A percentile compares a stretch with the other conserved stretches of the same genome.
Evolutionary conservation across 2,329 filamentous ascomycete genomes (phyloP).

Genomic region (Venturia effusa): DNA sequence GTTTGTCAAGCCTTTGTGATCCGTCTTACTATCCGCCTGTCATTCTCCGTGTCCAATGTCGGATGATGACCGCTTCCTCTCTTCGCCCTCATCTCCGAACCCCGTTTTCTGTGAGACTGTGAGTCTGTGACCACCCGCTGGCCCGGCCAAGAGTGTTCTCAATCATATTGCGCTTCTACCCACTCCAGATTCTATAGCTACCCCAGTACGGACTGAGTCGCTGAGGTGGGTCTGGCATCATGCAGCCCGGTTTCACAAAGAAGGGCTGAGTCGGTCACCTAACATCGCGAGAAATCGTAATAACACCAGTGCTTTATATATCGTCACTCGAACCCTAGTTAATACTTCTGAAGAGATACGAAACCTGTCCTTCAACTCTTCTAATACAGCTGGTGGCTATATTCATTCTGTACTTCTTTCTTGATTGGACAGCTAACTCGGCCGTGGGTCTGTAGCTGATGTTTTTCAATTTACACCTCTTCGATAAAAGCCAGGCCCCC

Average conservation of each 20-base stretch:
- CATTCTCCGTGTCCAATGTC: not conserved
- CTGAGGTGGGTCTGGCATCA: not conserved
- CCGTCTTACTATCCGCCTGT: not conserved
- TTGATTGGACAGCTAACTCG: not conserved
- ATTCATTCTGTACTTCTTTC: not conserved
- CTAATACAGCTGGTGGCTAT: not conserved
- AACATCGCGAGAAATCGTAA: not conserved
- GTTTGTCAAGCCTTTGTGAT: not conserved
- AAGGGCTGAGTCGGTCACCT: not conserved
- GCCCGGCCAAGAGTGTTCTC: not conserved
- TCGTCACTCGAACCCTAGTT: not conserved
- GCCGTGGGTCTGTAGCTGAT: not conserved
- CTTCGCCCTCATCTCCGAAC: not conserved
- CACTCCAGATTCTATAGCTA: not conserved
- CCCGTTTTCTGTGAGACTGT: not conserved
- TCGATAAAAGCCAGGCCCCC: not conserved
- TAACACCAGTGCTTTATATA: not conserved
- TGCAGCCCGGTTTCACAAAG: not conserved
- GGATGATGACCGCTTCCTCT: not conserved
- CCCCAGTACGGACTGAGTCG: not conserved
- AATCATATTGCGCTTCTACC: not conserved
- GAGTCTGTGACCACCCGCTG: not conserved
- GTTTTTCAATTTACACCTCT: not conserved
- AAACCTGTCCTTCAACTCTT: not conserved
- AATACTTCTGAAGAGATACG: not conserved